Base-by-base conservation (phyloP, 2,329 filamentous ascomycete genomes). In the Claviceps lovelessii region DNA sequence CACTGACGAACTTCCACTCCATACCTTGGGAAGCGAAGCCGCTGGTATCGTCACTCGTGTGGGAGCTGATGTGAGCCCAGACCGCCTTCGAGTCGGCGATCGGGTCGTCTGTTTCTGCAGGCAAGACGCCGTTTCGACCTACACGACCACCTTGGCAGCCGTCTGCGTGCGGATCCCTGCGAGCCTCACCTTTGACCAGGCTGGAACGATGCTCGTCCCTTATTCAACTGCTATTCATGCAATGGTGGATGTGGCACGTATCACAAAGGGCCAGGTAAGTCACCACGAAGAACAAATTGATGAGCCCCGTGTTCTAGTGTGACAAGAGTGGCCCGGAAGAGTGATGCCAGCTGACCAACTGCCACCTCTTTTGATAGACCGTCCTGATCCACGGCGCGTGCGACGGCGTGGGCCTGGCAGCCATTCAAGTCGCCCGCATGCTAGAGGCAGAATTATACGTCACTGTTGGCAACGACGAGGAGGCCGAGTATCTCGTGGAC, bases 341-440 rank as follows among this genome's bases (percentile, higher is more conserved):
- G 9, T 7, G 31, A 33, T 33, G 9, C 5, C 6, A 4, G 6
- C 44, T 23, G 19, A 46, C 19, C 19, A 17, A 29, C 23, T 17
- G 2, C 23, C 10, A 5, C 13, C 9, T 35, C 9, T 35, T 11
- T 49, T 11, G 55, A 53, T 52, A 68, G 54, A 57, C 56, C 0
- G 58, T 70, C 0, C 61, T 71, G 1, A 65, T 70, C 28, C 68
- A 70, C 54, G 55, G 59, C 1, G 67, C 60, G 2, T 59, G 58
- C 15, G 67, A 66, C 1, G 65, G 64, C 1, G 60, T 67, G 1
- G 68, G 68, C 1, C 58, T 64, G 8, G 64, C 63, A 1, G 66
- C 67, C 1, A 53, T 69, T 0, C 59, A 64, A 17, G 13, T 52
- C 4, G 49, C 49, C 23, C n/a, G 19, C 9, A 51, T 51, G 49